Conservation (phyloP, 768 basidiomycete species). For the Rossbeevera mucosa region DNA sequence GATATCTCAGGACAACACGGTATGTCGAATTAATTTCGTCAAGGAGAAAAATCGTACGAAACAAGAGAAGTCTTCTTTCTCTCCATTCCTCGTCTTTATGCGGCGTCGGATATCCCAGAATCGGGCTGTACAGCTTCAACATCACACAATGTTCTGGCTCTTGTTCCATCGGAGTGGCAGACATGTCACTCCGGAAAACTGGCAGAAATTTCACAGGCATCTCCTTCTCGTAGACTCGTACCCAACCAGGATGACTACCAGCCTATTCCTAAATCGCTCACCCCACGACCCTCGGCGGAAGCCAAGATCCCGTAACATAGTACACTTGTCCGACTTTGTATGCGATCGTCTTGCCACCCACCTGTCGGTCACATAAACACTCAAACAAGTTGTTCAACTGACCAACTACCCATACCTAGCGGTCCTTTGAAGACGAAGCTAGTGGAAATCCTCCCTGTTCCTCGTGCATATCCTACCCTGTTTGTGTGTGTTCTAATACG, state of each 20-base stretch:
- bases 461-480: not conserved
- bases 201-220: not conserved
- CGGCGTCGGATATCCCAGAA: not conserved
- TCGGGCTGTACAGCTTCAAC: not conserved
- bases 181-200: not conserved
- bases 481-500: too few species aligned
- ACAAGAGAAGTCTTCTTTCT: not conserved
- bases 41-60: too few species aligned
- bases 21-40: too few species aligned
- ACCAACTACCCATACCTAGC: not conserved
- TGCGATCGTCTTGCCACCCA: not conserved
- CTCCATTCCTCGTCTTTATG: not conserved
- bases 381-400: not conserved
- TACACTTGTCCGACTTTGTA: not conserved
- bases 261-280: not conserved
- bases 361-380: not conserved
- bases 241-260: not conserved
- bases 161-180: not conserved
- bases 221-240: not conserved
- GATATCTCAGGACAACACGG: too few species aligned
- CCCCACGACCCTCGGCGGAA: not conserved
- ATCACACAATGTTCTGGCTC: not conserved
- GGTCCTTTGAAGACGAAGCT: not conserved
- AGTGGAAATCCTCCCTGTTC: not conserved
- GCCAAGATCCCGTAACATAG: not conserved